Evolutionary conservation across 305 asterid species (phyloP).

Genomic region (Rubia balearica): DNA sequence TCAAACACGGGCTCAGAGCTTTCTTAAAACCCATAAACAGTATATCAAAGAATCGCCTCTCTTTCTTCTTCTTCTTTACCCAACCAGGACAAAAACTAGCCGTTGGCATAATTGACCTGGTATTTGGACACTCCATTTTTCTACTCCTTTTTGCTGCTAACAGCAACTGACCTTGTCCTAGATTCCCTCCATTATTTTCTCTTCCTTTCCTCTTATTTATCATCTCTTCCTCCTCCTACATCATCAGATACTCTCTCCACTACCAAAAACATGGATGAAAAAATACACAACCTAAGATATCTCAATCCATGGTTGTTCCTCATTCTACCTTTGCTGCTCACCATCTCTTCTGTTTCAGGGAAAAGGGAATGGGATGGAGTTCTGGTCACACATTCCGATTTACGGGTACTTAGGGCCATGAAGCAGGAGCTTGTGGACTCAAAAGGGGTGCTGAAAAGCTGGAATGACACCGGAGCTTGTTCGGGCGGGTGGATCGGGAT

Average conservation of each 20-base stretch:
- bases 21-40: neutral
- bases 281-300: neutral
- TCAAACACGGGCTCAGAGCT: constrained; percentile 35
- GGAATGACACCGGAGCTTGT: constrained; percentile 65
- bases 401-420: constrained; percentile 47
- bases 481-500: constrained; percentile 70
- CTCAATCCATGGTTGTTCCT: constrained; percentile 11
- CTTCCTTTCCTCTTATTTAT: constrained; percentile 22
- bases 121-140: neutral
- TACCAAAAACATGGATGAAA: constrained; percentile 4
- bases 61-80: neutral
- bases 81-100: constrained; percentile 33
- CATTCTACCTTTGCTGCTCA: constrained; percentile 18
- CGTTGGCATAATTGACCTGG: constrained; percentile 32
- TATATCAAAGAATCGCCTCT: neutral
- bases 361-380: constrained; percentile 39
- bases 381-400: constrained; percentile 41
- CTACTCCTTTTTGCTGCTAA: constrained; percentile 1
- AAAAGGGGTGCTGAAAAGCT: constrained; percentile 51
- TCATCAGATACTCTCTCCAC: neutral
- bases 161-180: constrained; percentile 8
- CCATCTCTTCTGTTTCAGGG: constrained; percentile 26
- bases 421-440: constrained; percentile 53
- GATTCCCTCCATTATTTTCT: constrained; percentile 26
- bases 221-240: constrained; percentile 19